Evolutionary conservation across 139 green algal species (phyloP).

Genomic region (Chlamydomonas sp.): DNA sequence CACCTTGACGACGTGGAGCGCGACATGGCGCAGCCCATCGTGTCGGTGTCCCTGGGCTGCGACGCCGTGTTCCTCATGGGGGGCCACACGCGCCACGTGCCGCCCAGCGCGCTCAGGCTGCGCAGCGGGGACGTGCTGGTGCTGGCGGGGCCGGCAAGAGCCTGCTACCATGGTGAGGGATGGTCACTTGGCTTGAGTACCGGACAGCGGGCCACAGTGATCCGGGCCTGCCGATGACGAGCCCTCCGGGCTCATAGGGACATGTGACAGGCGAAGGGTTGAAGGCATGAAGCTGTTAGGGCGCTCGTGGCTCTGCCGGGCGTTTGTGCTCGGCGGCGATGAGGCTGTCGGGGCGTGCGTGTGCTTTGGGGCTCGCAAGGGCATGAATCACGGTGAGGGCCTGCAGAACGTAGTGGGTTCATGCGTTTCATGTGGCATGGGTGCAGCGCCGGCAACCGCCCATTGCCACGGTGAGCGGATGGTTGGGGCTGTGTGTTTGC

Average conservation of each 20-base stretch:
- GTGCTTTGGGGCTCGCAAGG: too few species aligned
- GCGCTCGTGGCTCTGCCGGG: too few species aligned
- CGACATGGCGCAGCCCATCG: slow-evolving; percentile 83
- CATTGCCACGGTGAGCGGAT: too few species aligned
- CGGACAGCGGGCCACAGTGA: not conserved
- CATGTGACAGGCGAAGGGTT: not conserved
- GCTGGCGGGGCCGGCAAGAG: slow-evolving; percentile 69
- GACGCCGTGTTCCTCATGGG: slow-evolving; percentile 90
- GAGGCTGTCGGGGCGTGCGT: too few species aligned
- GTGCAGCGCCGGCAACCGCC: too few species aligned
- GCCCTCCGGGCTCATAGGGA: not conserved
- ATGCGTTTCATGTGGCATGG: too few species aligned
- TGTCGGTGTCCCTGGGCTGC: slow-evolving; percentile 87
- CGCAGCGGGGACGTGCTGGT: slow-evolving; percentile 87
- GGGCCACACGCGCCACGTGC: slow-evolving; percentile 60
- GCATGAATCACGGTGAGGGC: too few species aligned
- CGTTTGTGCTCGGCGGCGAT: too few species aligned
- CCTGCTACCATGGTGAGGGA: slow-evolving; percentile 77
- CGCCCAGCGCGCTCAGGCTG: slow-evolving; percentile 80
- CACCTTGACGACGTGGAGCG: slow-evolving; percentile 91
- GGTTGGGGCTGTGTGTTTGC: too few species aligned
- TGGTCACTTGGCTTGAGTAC: not conserved
- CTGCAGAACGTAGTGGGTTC: too few species aligned
- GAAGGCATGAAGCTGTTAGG: too few species aligned
- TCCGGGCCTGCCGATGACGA: not conserved